phyloP scores from a whole-genome alignment of 139 green algal genomes.

The Dunaliella sp. region DNA sequence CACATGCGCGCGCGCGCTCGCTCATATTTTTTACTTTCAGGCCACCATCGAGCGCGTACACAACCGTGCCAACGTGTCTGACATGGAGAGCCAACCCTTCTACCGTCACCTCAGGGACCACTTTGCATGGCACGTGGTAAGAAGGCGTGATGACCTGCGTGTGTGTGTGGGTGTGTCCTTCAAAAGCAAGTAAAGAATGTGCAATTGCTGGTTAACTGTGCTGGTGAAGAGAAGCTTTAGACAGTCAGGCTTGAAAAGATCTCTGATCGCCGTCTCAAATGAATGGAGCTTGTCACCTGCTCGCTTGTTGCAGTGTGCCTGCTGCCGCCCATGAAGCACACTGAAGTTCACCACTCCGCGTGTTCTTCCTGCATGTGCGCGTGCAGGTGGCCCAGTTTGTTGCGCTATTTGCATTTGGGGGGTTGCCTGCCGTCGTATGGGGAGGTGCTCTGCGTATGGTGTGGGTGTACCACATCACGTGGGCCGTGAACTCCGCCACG shows the following conservation, averaged over 20 bases:
- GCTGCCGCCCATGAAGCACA: no score
- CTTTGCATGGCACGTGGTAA: conserved; percentile 87
- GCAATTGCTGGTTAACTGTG: no score
- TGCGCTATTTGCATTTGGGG: conserved; percentile 81
- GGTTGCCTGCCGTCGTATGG: conserved; percentile 90
- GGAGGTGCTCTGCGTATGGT: conserved; percentile 83
- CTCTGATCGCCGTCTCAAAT: no score
- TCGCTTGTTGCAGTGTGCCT: no score
- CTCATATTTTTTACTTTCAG: conserved; percentile 21
- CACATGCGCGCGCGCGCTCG: neutral
- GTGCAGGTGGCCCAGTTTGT: conserved; percentile 58
- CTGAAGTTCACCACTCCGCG: no score
- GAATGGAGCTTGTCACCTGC: no score
- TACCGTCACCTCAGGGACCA: conserved; percentile 74
- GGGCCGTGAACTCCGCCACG: conserved; percentile 95
- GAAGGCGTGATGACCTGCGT: no score
- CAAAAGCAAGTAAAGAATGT: no score
- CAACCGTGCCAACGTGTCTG: conserved; percentile 77
- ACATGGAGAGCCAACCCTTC: conserved; percentile 89
- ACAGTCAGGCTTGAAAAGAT: no score
- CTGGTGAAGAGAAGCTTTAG: no score
- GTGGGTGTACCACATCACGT: conserved; percentile 99
- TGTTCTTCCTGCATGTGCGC: no score
- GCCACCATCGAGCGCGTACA: conserved; percentile 73
- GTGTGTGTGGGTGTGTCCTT: no score